Evolutionary conservation across 83 land plant species (phyloP), one percentile per base, ranked within the genome.

Genomic region (Picea engelmannii): DNA sequence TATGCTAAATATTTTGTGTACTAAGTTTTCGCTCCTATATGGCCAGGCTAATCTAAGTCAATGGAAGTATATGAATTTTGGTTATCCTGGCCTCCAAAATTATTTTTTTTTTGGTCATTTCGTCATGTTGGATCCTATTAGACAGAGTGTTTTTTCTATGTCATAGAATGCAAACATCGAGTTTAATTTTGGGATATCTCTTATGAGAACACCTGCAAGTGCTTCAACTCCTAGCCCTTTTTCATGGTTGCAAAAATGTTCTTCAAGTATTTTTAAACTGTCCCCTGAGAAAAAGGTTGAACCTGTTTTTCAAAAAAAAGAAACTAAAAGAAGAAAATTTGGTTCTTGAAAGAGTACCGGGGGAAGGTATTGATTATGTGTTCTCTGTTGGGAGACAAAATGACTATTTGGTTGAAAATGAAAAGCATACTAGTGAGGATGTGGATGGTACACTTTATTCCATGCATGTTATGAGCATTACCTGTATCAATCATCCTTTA

Each of bases 171-270:
- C 62, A 52, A 71, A 75, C 16, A 66, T 66, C 79, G 65, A 80
- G 11, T 35, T 78, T 44, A 78, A 62, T 12, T 42, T 65, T 16
- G 64, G 59, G 21, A 9, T 78, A 31, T 78, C 63, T 31, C 81
- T 82, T 59, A 66, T 35, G 71, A 62, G 66, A 68, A 18, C 83
- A 55, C 17, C 77, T 21, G 84, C 70, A 61, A 74, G 78, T 67
- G 62, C 80, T 78, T 79, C 88, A 25, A 79, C 87, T 42, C 77
- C 89, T 44, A 78, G 84, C 12, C 84, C 87, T 70, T 66, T 92
- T 20, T 82, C 89, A 27, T 96, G 96, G 96, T 25, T 96, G 65
- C 91, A 82, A 62, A 83, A 84, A 60, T 96, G 95, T 75, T 84
- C 92, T 70, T 81, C 88, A 60, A 84, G 87, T 71, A 78, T 86